A percentile compares a stretch with the other conserved stretches of the same genome.
Conservation (phyloP, 352 stramenopile species). For the Phytophthora colocasiae region DNA sequence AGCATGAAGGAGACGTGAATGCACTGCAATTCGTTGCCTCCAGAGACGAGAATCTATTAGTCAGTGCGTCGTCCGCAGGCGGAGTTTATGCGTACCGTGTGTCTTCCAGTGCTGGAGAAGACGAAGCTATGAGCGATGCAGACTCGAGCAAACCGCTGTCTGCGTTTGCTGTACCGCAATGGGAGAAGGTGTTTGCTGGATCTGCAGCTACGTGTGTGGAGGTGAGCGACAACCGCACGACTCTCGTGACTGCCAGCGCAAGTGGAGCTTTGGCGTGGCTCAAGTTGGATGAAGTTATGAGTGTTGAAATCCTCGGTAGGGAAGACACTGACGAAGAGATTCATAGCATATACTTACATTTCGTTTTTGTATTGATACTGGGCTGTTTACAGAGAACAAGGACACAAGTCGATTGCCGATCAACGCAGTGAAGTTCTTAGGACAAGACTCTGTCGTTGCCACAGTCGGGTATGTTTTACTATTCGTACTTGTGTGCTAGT, state of each 20-base stretch:
- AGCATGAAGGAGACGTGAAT: conserved; percentile 70
- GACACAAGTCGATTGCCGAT: conserved; percentile 61
- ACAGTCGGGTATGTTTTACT: conserved; percentile 61
- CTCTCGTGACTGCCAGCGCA: conserved; percentile 62
- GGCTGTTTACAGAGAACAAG: conserved; percentile 47
- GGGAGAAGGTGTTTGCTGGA: conserved; percentile 57
- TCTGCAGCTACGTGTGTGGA: conserved; percentile 64
- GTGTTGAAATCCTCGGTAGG: conserved; percentile 61
- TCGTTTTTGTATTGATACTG: background rate
- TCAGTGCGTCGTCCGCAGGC: conserved; percentile 66
- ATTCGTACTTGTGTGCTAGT: background rate
- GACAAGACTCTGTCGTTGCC: conserved; percentile 67
- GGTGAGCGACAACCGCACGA: conserved; percentile 50
- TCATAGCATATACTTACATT: background rate
- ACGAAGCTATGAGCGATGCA: conserved; percentile 23
- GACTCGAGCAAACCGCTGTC: conserved; percentile 14
- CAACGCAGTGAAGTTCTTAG: conserved; percentile 78
- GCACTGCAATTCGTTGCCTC: conserved; percentile 60
- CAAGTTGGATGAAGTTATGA: conserved; percentile 59
- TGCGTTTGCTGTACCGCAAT: conserved; percentile 56
- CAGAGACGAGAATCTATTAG: conserved; percentile 57
- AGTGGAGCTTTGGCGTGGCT: conserved; percentile 72
- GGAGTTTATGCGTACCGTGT: conserved; percentile 57
- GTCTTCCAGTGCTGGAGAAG: conserved; percentile 25
- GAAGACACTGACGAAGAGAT: background rate